Conservation (phyloP, 495 filamentous ascomycete species). For the Penicillium samsonianum region DNA sequence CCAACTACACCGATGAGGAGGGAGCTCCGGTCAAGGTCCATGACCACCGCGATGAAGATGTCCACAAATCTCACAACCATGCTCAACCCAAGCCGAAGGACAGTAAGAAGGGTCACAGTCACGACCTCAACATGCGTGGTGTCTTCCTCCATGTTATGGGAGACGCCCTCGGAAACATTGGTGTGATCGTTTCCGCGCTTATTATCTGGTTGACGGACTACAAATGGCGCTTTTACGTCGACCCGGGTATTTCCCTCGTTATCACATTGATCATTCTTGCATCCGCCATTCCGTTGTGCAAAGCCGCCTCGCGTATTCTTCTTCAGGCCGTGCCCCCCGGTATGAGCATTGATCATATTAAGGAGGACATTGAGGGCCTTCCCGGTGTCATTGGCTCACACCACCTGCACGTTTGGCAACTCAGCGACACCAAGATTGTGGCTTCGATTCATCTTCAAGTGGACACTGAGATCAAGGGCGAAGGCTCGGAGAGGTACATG, state of each 20-base stretch:
- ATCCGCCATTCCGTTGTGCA: slow-evolving; percentile 89
- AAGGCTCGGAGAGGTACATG: slow-evolving; percentile 83
- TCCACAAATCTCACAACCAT: slow-evolving; percentile 69
- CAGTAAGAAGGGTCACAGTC: slow-evolving; percentile 62
- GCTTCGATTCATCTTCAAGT: slow-evolving; percentile 92
- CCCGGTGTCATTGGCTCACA: slow-evolving; percentile 86
- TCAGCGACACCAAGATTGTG: slow-evolving; percentile 89
- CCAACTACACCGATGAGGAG: slow-evolving; percentile 45
- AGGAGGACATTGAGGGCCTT: slow-evolving; percentile 82
- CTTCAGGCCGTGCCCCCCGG: slow-evolving; percentile 89
- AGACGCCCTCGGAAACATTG: slow-evolving; percentile 94
- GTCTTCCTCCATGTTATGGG: slow-evolving; percentile 96
- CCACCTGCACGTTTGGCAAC: slow-evolving; percentile 96
- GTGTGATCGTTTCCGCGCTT: slow-evolving; percentile 90
- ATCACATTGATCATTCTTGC: slow-evolving; percentile 93
- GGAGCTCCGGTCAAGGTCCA: slow-evolving; percentile 17
- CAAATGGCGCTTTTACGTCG: slow-evolving; percentile 73
- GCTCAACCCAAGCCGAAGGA: slow-evolving; percentile 66
- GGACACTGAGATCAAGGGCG: slow-evolving; percentile 69
- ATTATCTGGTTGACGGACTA: slow-evolving; percentile 85
- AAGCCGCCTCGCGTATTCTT: slow-evolving; percentile 89
- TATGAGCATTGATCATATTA: slow-evolving; percentile 85
- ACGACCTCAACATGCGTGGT: slow-evolving; percentile 97
- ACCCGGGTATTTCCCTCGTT: slow-evolving; percentile 91
- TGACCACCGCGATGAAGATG: slow-evolving; percentile 31